Conservation (phyloP, 495 filamentous ascomycete species). For the Tetracladium marchalianum region DNA sequence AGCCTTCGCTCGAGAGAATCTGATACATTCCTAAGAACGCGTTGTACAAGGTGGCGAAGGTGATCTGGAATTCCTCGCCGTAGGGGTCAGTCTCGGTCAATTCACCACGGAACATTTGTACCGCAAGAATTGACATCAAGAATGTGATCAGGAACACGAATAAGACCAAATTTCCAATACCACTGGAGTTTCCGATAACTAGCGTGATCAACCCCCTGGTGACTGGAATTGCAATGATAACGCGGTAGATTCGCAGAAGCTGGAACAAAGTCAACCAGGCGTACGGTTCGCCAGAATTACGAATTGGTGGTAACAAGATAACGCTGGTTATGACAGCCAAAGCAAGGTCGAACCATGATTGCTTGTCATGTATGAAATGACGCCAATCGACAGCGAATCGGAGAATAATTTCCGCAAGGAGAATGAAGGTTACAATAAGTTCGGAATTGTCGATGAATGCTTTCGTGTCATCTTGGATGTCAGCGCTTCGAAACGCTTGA, state of each 20-base stretch:
- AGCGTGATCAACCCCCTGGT: slow-evolving; percentile 76
- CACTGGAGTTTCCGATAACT: slow-evolving; percentile 83
- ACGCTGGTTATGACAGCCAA: slow-evolving; percentile 73
- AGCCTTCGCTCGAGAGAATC: slow-evolving; percentile 94
- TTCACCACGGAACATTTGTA: slow-evolving; percentile 85
- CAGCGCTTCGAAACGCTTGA: slow-evolving; percentile 65
- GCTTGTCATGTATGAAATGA: slow-evolving; percentile 57
- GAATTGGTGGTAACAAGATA: slow-evolving; percentile 80
- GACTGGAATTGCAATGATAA: slow-evolving; percentile 81
- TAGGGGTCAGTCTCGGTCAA: slow-evolving; percentile 49
- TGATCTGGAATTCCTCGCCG: slow-evolving; percentile 49
- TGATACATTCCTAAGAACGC: slow-evolving; percentile 98
- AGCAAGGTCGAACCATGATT: slow-evolving; percentile 70
- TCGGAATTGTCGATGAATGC: slow-evolving; percentile 53
- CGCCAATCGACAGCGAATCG: slow-evolving; percentile 73
- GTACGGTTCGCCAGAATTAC: slow-evolving; percentile 64
- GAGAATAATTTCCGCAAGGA: slow-evolving; percentile 74
- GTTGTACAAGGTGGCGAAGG: slow-evolving; percentile 88
- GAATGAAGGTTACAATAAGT: slow-evolving; percentile 63
- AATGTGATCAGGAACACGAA: slow-evolving; percentile 96
- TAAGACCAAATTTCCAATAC: slow-evolving; percentile 87
- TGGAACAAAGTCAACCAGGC: slow-evolving; percentile 90
- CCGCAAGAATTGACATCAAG: slow-evolving; percentile 84
- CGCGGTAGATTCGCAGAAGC: slow-evolving; percentile 82
- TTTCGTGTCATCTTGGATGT: slow-evolving; percentile 49